A percentile compares a stretch with the other conserved stretches of the same genome.
Evolutionary conservation across 192 early-diverging fungal species (phyloP).

Genomic region (Gigaspora rosea): DNA sequence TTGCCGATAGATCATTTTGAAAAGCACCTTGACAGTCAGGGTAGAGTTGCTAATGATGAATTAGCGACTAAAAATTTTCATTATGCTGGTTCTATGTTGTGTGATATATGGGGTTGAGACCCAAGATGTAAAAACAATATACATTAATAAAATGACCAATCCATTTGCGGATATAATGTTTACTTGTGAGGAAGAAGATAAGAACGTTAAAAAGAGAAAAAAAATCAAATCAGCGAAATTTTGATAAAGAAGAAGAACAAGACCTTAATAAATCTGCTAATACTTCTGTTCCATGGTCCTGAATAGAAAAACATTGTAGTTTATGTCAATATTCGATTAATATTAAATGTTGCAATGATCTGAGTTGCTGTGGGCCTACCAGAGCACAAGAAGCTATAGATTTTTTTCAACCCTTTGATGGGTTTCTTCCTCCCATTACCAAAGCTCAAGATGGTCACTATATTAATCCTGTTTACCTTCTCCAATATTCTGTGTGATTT

Average conservation of each 20-base stretch:
- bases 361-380: background rate
- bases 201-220: no score
- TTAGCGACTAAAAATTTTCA: background rate
- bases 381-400: background rate
- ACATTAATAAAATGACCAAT: background rate
- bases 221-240: no score
- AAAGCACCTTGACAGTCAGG: background rate
- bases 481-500: background rate
- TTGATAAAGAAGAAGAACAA: no score
- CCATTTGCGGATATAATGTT: background rate
- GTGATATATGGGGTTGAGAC: background rate
- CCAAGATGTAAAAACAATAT: background rate
- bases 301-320: no score
- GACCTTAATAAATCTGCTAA: no score
- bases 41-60: background rate
- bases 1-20: background rate
- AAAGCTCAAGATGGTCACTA: background rate
- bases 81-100: background rate
- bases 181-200: no score
- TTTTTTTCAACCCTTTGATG: background rate
- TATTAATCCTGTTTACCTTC: background rate
- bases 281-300: no score
- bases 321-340: no score
- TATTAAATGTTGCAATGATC: background rate
- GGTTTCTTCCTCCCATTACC: background rate